Evolutionary conservation across 352 stramenopile species (phyloP), one percentile per base, ranked within the genome.

Genomic region (Pythium scleroteichum): DNA sequence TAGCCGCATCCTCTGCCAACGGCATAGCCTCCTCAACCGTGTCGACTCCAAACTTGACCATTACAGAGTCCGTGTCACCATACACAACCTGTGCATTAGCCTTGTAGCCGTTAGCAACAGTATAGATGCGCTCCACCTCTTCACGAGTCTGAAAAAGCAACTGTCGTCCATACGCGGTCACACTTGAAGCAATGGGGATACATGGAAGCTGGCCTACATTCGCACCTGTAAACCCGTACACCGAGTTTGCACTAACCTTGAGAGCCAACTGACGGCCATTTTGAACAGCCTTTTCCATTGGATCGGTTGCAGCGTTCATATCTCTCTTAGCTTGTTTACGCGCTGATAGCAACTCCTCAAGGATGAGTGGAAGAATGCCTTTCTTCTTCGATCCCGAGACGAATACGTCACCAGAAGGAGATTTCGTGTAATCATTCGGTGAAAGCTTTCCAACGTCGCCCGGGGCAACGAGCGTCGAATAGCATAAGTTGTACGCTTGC

Each of bases 211-310:
- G 96, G 1, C 97, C 98, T 2, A 99, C 94, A 26, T 96, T 98
- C 33, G 98, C 98, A 56, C 97, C 97, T 1, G 97, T 99, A 72
- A 99, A 99, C n/a, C 98, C 98, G 66, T 99, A 99, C 22, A 99
- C 97, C 17, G 95, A 99, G 82, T 99, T 99, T 29, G 97, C 97
- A 24, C 91, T 99, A 33, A 99, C 81, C 69, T 99, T 99, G 16
- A 99, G 78, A 4, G 93, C 91, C 16, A 97, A 68, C 71, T 99
- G 96, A 16, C 98, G 94, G 62, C 97, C 98, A 77, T 99, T 99
- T 70, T 99, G 97, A 33, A 99, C 97, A 14, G 97, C 97, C 60
- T 98, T 98, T 76, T 99, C 95, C 82, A 99, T 99, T 13, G 98
- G 95, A 69, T 99, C 98, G 0, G 93, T 98, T 16, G 98, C 96